These are phyloP conservation scores for Cicer yamashitae DNA, from an alignment of 306 rosid species.

Conservation along the genomic window DNA sequence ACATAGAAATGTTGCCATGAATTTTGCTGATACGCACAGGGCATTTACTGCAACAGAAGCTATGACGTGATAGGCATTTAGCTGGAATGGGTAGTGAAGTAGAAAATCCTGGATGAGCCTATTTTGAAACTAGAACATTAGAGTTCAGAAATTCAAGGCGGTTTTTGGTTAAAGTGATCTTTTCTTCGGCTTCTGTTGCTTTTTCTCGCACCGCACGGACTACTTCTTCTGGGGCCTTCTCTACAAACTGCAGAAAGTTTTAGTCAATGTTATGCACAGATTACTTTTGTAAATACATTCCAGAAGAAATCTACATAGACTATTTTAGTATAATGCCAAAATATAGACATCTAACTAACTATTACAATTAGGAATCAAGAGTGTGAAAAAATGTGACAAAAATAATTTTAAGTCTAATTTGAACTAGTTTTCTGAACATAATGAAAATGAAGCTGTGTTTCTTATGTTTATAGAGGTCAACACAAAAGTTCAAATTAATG, in stretches of 20 bases:
- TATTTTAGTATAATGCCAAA: constrained; percentile 3
- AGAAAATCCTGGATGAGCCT: constrained; percentile 26
- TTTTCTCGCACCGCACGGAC: constrained; percentile 81
- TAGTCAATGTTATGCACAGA: constrained; percentile 33
- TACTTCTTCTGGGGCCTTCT: constrained; percentile 85
- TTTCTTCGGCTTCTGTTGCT: constrained; percentile 85
- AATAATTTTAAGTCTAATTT: too few species aligned
- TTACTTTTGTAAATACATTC: constrained; percentile 2
- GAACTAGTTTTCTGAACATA: too few species aligned
- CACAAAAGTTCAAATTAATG: too few species aligned
- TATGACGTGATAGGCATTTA: not conserved
- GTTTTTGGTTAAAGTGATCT: constrained; percentile 77
- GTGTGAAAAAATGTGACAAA: not conserved
- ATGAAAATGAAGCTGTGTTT: too few species aligned
- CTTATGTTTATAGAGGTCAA: too few species aligned
- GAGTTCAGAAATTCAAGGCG: constrained; percentile 76
- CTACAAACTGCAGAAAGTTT: constrained; percentile 69
- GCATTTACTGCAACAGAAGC: constrained; percentile 15
- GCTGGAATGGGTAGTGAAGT: not conserved
- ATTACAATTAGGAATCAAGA: not conserved
- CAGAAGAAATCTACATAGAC: constrained; percentile 26
- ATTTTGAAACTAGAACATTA: constrained; percentile 55
- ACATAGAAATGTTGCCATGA: constrained; percentile 13
- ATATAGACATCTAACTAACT: constrained; percentile 3
- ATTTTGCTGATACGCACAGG: not conserved